phyloP scores from a whole-genome alignment of 176 grass and related monocot species.

The Musa beccarii region DNA sequence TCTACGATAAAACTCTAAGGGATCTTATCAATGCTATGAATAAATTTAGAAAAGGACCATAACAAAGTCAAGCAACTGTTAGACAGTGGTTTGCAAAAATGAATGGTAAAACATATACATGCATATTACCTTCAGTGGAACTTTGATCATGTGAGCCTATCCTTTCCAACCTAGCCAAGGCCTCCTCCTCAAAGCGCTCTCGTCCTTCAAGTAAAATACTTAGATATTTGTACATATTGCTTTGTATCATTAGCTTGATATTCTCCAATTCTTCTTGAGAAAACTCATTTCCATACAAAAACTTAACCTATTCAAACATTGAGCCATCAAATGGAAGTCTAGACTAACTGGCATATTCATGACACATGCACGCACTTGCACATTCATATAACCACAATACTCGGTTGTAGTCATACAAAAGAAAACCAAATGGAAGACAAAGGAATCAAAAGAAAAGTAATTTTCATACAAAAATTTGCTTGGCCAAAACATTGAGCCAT shows the following conservation, averaged over 20 bases:
- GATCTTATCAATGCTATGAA: too few relatives aligned
- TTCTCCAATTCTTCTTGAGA: constrained; percentile 65
- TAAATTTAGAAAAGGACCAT: too few relatives aligned
- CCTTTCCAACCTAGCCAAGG: constrained; percentile 33
- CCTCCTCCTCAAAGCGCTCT: constrained; percentile 93
- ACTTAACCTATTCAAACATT: constrained; percentile 52
- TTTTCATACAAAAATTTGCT: too few relatives aligned
- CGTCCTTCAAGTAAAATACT: constrained; percentile 85
- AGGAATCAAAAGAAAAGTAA: too few relatives aligned
- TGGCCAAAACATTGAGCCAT: too few relatives aligned
- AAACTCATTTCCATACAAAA: constrained; percentile 70
- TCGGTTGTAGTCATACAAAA: too few relatives aligned
- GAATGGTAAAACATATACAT: neutral
- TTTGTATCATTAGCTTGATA: constrained; percentile 97
- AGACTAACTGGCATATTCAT: too few relatives aligned
- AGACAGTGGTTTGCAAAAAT: neutral
- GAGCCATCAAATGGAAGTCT: neutral
- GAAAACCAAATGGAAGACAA: too few relatives aligned
- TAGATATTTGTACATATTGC: constrained; percentile 95
- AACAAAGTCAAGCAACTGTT: neutral
- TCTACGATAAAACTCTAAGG: too few relatives aligned
- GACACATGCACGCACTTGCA: too few relatives aligned
- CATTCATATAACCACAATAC: too few relatives aligned
- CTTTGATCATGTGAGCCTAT: constrained; percentile 26
- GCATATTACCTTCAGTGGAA: constrained; percentile 33